Conservation (phyloP, 1,284 basidiomycete genomes). For the Pseudozyma tsukubaensis region DNA sequence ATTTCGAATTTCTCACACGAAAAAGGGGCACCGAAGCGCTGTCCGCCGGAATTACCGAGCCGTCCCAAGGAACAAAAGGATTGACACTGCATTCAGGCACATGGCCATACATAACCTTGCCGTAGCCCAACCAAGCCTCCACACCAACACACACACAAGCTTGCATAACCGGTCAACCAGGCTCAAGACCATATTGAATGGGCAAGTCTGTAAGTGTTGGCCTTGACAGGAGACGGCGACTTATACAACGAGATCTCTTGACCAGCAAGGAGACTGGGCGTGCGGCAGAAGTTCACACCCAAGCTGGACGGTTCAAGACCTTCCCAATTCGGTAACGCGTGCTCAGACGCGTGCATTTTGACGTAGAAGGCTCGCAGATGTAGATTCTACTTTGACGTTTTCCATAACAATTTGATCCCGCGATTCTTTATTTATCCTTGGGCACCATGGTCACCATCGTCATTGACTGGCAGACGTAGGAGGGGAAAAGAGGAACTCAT, state of each 20-base stretch:
- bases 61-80: background rate
- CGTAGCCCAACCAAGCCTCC: background rate
- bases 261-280: background rate
- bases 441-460: background rate
- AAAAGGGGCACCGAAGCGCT: constrained; percentile 3
- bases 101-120: background rate
- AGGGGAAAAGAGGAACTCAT: too few relatives aligned
- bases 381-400: constrained; percentile 31
- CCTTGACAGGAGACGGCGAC: too few relatives aligned
- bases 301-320: background rate
- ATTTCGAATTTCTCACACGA: background rate
- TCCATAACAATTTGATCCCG: background rate
- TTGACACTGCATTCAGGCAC: constrained; percentile 3
- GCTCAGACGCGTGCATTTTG: constrained; percentile 13
- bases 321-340: constrained; percentile 29
- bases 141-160: constrained; percentile 9
- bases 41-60: constrained; percentile 2
- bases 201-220: too few relatives aligned
- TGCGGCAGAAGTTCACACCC: background rate
- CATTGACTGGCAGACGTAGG: background rate
- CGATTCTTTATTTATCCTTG: too few relatives aligned
- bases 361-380: background rate
- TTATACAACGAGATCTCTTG: too few relatives aligned
- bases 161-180: background rate
- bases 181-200: background rate